Percentiles rank a stretch among this genome's conserved stretches.
phyloP scores from a whole-genome alignment of 768 basidiomycete species.

The Tulasnella calospora region DNA sequence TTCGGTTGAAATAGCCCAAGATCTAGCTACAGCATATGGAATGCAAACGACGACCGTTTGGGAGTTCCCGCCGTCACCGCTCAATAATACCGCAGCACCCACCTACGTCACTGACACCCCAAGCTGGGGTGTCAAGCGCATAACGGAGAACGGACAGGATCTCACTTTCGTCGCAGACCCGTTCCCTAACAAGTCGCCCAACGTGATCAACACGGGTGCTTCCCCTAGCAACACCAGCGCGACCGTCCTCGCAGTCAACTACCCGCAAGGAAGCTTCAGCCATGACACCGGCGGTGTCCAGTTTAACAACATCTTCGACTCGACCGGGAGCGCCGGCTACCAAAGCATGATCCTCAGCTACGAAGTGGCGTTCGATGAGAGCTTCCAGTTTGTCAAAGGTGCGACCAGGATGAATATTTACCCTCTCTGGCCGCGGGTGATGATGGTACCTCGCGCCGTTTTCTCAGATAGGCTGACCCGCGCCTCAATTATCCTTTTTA shows the following conservation, averaged over 20 bases:
- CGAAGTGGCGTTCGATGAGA: slow-evolving; percentile 63
- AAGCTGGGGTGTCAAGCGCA: slow-evolving; percentile 10
- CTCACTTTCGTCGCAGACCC: slow-evolving; percentile 64
- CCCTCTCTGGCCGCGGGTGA: neutral
- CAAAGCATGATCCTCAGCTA: slow-evolving; percentile 67
- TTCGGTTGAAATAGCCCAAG: neutral
- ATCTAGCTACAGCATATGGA: slow-evolving; percentile 11
- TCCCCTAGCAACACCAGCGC: slow-evolving; percentile 32
- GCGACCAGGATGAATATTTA: neutral
- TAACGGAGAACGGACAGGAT: slow-evolving; percentile 44
- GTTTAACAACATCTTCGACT: slow-evolving; percentile 64
- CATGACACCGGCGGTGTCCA: slow-evolving; percentile 61
- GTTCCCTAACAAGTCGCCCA: slow-evolving; percentile 50
- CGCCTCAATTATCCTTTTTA: neutral
- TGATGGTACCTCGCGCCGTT: neutral
- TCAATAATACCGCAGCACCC: slow-evolving; percentile 3
- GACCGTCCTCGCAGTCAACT: slow-evolving; percentile 55
- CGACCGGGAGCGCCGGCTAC: slow-evolving; percentile 50
- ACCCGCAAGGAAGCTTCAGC: slow-evolving; percentile 57
- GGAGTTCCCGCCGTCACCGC: slow-evolving; percentile 13
- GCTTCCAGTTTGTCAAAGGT: slow-evolving; percentile 64
- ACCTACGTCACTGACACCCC: neutral
- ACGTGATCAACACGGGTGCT: slow-evolving; percentile 30
- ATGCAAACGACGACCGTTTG: neutral
- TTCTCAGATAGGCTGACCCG: neutral